Conservation (phyloP, 192 early-diverging fungal species). For the Rhizophagus prolifer region DNA sequence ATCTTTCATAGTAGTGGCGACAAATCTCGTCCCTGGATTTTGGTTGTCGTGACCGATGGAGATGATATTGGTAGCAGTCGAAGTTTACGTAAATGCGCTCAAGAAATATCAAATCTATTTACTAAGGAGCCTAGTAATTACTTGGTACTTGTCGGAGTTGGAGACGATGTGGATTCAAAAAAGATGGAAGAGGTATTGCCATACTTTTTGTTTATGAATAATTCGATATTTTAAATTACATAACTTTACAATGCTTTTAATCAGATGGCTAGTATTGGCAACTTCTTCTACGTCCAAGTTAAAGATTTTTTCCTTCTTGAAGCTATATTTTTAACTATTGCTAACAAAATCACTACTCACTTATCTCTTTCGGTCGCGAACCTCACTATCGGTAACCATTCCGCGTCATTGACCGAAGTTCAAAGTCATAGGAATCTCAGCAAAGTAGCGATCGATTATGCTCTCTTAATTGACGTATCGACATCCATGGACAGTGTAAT, state of each 20-base stretch:
- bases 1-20: background rate
- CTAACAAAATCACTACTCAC: slow-evolving; percentile 8
- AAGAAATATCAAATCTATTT: background rate
- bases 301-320: slow-evolving; percentile 25
- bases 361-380: background rate
- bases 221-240: too few relatives aligned
- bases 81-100: background rate
- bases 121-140: slow-evolving; percentile 13
- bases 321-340: slow-evolving; percentile 9
- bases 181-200: slow-evolving; percentile 9
- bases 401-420: slow-evolving; percentile 21
- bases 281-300: slow-evolving; percentile 11
- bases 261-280: slow-evolving; percentile 10
- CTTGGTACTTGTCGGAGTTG: slow-evolving; percentile 20
- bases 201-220: background rate
- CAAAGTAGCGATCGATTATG: slow-evolving; percentile 25
- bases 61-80: background rate
- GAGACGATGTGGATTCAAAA: slow-evolving; percentile 2
- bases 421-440: slow-evolving; percentile 16
- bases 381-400: background rate
- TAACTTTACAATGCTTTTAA: background rate
- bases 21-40: slow-evolving; percentile 17
- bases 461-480: slow-evolving; percentile 14
- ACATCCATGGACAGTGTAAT: slow-evolving; percentile 3
- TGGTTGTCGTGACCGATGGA: slow-evolving; percentile 26